Conservation (phyloP, 2,329 filamentous ascomycete species). For the Parascedosporium putredinis region DNA sequence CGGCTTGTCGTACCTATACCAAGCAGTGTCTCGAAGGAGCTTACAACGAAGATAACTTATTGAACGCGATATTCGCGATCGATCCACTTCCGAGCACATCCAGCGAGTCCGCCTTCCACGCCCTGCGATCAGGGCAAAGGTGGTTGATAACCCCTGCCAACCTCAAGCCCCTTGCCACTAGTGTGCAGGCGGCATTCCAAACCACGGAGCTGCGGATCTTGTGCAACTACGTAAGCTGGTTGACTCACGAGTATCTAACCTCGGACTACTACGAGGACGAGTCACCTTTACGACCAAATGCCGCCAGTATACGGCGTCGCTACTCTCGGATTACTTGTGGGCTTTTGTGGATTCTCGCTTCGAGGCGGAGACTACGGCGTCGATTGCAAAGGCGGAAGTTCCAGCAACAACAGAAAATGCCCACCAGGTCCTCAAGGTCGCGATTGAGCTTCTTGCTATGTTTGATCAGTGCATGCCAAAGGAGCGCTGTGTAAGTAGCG, state of each 20-base stretch:
- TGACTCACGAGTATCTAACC: conserved; percentile 47
- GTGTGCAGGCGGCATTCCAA: conserved; percentile 38
- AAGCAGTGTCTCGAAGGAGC: conserved; percentile 51
- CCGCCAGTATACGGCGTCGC: conserved; percentile 43
- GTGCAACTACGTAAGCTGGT: conserved; percentile 47
- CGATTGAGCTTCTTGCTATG: conserved; percentile 47
- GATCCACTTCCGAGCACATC: conserved; percentile 42
- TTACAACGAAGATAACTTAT: conserved; percentile 42
- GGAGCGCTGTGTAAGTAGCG: conserved; percentile 44
- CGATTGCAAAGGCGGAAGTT: conserved; percentile 38
- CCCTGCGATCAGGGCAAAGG: conserved; percentile 38
- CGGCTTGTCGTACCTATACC: conserved; percentile 45
- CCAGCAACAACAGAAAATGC: conserved; percentile 39
- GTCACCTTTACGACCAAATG: conserved; percentile 41
- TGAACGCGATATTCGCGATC: conserved; percentile 44
- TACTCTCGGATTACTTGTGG: conserved; percentile 49
- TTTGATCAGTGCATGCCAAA: conserved; percentile 57
- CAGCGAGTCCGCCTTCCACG: conserved; percentile 38
- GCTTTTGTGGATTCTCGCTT: conserved; percentile 43
- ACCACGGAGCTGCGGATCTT: conserved; percentile 35
- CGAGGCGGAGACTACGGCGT: conserved; percentile 43
- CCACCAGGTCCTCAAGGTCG: conserved; percentile 39
- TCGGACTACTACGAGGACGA: conserved; percentile 47
- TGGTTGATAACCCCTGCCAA: conserved; percentile 44
- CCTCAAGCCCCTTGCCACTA: conserved; percentile 38